Evolutionary conservation across 2,329 filamentous ascomycete species (phyloP), one percentile per base, ranked within the genome.

Genomic region (Diaporthe australafricana): DNA sequence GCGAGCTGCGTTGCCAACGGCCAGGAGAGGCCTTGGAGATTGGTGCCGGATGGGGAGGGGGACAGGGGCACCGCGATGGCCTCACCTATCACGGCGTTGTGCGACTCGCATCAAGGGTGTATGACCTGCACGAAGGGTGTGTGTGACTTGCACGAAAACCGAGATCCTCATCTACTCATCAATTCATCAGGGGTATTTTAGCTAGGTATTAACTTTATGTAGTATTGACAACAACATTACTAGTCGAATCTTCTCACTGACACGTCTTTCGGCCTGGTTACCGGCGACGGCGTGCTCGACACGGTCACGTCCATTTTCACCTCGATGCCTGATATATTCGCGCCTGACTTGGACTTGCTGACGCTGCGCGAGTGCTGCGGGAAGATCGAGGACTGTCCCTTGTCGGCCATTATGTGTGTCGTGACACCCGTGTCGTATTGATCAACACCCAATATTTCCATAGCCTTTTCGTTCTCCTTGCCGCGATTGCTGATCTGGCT

Each of bases 291-390:
- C 30, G 38, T 70, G n/a, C 47, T 72, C 16, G 71, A 70, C 32
- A 72, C 52, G 1, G 42, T 65, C 4, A 72, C 71, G 22, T 72
- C 56, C 17, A 45, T 68, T 30, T 70, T 72, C 5, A 72, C 71
- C 50, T 70, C 68, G 40, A 72, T 72, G 1, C 71, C 67, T 20
- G 53, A 38, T 25, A 38, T 9, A 25, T 30, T 42, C n/a, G 47
- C 68, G 2, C 45, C 68, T 14, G 32, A 32, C 8, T 40, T 63
- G 20, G 68, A 16, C 32, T 60, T 52, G 32, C 25, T 40, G 16
- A 30, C 38, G 22, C 25, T 22, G 11, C 55, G 60, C 25, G 45
- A 63, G 45, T 65, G 42, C 60, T 65, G 60, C 2, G 60, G 60
- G 60, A 65, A 65, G 6, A 65, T 65, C 27, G 69, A 70, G 20